Base-by-base conservation (phyloP, 306 rosid genomes). In the Trichosanthes truncata region DNA sequence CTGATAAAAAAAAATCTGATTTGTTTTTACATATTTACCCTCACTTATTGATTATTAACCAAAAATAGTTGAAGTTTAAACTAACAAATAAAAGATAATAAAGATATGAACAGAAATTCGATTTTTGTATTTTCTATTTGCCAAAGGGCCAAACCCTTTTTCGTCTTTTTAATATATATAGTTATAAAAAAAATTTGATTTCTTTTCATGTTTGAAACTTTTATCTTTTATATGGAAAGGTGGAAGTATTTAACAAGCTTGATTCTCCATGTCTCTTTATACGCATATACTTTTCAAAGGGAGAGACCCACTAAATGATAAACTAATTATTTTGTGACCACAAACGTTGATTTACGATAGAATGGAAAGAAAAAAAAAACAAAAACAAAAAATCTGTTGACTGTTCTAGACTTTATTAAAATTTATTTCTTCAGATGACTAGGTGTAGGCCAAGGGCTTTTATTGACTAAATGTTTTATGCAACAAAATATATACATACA, bases 311-410 rank as follows among this genome's bases (percentile, higher is more conserved):
- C 48, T 72, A 23, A 72, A 72, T 72, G 77, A 72, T 72, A 23
- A 45, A 72, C 56, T 25, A 72, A 72, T 72, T 72, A 72, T 72
- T 68, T n/a, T 46, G 57, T 23, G 57, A 23, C 77, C 77, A 72
- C 77, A 72, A 29, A 46, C 56, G 57, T 46, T 46, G 77, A 72
- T 25, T 72, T 72, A 45, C 35, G 6, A 72, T 40, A 25, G 20
- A 71, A 17, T 20, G 11, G n/a, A n/a, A n/a, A n/a, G n/a, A n/a
- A n/a, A n/a, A n/a, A n/a, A n/a, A n/a, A n/a, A 18, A 9, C 7
- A 17, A 6, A 65, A 10, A 6, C 15, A 61, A 13, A 15, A 18
- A 41, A 17, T 41, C 53, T 23, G 20, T 43, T 41, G 36, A 21
- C 76, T 67, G 4, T 3, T 69, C 10, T 43, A 21, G 0, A 10